Conservation (phyloP, 2,329 filamentous ascomycete genomes). For the Colletotrichum salicis region DNA sequence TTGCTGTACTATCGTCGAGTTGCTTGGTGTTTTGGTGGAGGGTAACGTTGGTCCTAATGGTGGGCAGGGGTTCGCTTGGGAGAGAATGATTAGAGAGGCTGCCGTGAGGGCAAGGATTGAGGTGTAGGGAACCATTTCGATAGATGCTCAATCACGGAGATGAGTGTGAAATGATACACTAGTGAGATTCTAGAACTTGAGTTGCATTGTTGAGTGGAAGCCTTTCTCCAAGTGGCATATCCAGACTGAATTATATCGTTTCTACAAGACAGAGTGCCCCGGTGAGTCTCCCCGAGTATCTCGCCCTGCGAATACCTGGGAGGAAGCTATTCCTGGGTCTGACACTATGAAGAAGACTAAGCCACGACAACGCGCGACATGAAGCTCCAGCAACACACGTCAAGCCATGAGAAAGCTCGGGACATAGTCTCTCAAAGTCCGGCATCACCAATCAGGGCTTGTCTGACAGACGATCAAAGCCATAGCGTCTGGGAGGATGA, state of each 20-base stretch:
- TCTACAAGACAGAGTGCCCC: not conserved
- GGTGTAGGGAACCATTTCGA: not conserved
- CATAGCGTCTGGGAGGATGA: not conserved
- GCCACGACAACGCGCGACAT: not conserved
- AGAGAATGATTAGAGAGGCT: not conserved
- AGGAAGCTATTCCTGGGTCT: not conserved
- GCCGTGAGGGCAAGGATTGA: not conserved
- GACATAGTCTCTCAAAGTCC: not conserved
- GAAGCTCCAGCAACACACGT: too few relatives aligned
- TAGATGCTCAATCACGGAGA: not conserved
- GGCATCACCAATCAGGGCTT: conserved; percentile 16
- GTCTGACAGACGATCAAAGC: not conserved
- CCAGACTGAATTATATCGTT: not conserved
- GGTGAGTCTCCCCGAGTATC: too few relatives aligned
- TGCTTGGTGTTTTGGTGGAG: conserved; percentile 3
- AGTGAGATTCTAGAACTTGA: not conserved
- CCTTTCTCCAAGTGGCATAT: not conserved
- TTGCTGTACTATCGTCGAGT: conserved; percentile 11
- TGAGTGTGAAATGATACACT: not conserved
- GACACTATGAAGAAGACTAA: not conserved
- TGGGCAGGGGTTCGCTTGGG: conserved; percentile 18
- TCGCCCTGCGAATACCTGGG: too few relatives aligned
- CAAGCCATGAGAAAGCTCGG: not conserved
- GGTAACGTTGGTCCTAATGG: conserved; percentile 17
- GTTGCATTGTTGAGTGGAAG: not conserved